Evolutionary conservation across 371 early-diverging fungal genomes (phyloP).

Genomic region (Umbelopsis sp.): DNA sequence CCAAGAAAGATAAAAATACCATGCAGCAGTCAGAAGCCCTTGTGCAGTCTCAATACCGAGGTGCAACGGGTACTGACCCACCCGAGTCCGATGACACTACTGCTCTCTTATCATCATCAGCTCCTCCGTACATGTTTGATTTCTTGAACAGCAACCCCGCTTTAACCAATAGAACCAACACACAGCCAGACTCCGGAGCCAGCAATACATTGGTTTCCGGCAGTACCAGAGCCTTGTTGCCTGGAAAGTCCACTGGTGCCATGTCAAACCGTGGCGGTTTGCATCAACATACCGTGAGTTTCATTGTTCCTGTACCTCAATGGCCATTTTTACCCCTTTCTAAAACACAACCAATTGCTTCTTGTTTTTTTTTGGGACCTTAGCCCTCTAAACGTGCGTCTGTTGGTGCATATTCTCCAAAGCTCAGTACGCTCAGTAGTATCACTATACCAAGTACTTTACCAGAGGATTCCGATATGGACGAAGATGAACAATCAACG

Average conservation of each 20-base stretch:
- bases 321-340: too few species aligned
- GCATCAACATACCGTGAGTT: slow-evolving; percentile 1
- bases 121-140: slow-evolving; percentile 35
- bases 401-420: slow-evolving; percentile 6
- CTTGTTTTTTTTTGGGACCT: not conserved
- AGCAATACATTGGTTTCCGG: slow-evolving; percentile 20
- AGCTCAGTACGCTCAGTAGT: slow-evolving; percentile 25
- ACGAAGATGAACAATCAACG: slow-evolving; percentile 25
- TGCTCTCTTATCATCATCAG: slow-evolving; percentile 35
- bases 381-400: slow-evolving; percentile 22
- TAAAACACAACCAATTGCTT: too few species aligned
- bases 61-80: slow-evolving; percentile 21
- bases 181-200: slow-evolving; percentile 9
- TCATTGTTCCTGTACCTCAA: too few species aligned
- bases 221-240: slow-evolving; percentile 19
- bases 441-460: slow-evolving; percentile 41
- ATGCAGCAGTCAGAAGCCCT: not conserved
- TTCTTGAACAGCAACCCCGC: slow-evolving; percentile 25
- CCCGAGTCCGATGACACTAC: slow-evolving; percentile 40
- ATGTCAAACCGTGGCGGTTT: slow-evolving; percentile 14
- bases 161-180: slow-evolving; percentile 10
- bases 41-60: slow-evolving; percentile 8
- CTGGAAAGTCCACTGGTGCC: slow-evolving; percentile 4
- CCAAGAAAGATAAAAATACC: not conserved
- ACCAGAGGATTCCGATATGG: slow-evolving; percentile 39